Conservation (phyloP, 2,329 filamentous ascomycete genomes). For the Conoideocrella luteorostrata region DNA sequence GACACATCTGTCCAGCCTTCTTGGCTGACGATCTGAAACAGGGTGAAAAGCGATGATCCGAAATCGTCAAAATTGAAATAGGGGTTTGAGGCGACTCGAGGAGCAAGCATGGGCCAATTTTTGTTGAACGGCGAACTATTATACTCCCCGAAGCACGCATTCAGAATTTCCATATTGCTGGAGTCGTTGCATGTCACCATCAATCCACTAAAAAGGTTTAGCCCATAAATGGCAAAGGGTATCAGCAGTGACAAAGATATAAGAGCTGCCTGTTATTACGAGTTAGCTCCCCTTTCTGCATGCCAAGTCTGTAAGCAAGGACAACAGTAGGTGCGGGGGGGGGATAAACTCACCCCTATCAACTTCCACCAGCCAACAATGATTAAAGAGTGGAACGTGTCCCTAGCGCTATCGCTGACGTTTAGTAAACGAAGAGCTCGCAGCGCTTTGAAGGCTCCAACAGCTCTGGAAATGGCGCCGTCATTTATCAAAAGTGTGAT, state of each 20-base stretch:
- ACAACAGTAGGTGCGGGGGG: background rate
- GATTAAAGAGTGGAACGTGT: slow-evolving; percentile 95
- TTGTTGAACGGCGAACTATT: slow-evolving; percentile 64
- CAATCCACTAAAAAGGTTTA: slow-evolving; percentile 86
- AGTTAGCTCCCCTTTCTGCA: background rate
- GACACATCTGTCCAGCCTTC: slow-evolving; percentile 98
- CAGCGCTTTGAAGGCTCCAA: slow-evolving; percentile 95
- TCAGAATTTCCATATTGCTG: slow-evolving; percentile 50
- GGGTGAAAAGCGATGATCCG: slow-evolving; percentile 84
- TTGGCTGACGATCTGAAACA: slow-evolving; percentile 98
- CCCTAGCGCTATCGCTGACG: slow-evolving; percentile 88
- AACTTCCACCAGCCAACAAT: slow-evolving; percentile 94
- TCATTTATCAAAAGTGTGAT: slow-evolving; percentile 74
- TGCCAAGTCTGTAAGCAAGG: no score
- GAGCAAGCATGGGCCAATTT: slow-evolving; percentile 75
- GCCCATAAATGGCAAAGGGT: slow-evolving; percentile 91
- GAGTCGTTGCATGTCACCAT: slow-evolving; percentile 70
- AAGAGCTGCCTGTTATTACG: slow-evolving; percentile 59
- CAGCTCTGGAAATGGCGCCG: slow-evolving; percentile 77
- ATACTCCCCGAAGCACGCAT: slow-evolving; percentile 81
- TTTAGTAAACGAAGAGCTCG: slow-evolving; percentile 88
- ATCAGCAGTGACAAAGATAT: slow-evolving; percentile 92
- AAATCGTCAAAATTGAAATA: slow-evolving; percentile 95
- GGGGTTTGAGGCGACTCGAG: slow-evolving; percentile 72
- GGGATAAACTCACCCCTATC: slow-evolving; percentile 56